Conservation (phyloP, 352 stramenopile species). For the Aphanomyces invadans region DNA sequence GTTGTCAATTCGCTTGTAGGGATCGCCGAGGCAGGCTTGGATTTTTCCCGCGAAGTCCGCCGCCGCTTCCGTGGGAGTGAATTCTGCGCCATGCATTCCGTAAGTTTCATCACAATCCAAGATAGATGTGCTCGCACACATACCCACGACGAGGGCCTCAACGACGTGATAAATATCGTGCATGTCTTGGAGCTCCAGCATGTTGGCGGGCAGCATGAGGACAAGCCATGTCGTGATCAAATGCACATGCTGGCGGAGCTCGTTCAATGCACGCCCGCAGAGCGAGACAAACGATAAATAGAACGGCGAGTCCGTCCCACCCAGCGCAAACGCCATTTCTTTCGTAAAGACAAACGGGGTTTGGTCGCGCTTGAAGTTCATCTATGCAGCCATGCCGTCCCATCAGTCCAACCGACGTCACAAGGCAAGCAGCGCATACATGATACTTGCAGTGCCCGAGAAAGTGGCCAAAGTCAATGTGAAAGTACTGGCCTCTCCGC, state of each 20-base stretch:
- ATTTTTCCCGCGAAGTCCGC: slow-evolving; percentile 72
- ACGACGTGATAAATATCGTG: slow-evolving; percentile 85
- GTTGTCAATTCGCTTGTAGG: slow-evolving; percentile 85
- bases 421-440: slow-evolving; percentile 25
- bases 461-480: slow-evolving; percentile 86
- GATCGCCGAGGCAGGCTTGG: slow-evolving; percentile 72
- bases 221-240: slow-evolving; percentile 74
- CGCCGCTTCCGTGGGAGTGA: slow-evolving; percentile 53
- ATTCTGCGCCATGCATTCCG: too few species aligned
- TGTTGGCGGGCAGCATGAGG: slow-evolving; percentile 82
- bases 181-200: slow-evolving; percentile 68
- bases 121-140: background rate
- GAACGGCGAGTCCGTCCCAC: slow-evolving; percentile 60
- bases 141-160: slow-evolving; percentile 45
- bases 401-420: background rate
- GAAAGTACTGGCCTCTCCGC: slow-evolving; percentile 74
- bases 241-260: slow-evolving; percentile 82
- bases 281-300: slow-evolving; percentile 68
- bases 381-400: slow-evolving; percentile 26
- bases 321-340: slow-evolving; percentile 82
- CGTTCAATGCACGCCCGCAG: slow-evolving; percentile 60
- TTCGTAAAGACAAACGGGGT: slow-evolving; percentile 85
- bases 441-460: slow-evolving; percentile 85
- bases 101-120: too few species aligned
- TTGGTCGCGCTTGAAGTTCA: slow-evolving; percentile 74